These are phyloP conservation scores for Coemansia sp. DNA, from an alignment of 192 early-diverging fungal species.

Conservation along the genomic window DNA sequence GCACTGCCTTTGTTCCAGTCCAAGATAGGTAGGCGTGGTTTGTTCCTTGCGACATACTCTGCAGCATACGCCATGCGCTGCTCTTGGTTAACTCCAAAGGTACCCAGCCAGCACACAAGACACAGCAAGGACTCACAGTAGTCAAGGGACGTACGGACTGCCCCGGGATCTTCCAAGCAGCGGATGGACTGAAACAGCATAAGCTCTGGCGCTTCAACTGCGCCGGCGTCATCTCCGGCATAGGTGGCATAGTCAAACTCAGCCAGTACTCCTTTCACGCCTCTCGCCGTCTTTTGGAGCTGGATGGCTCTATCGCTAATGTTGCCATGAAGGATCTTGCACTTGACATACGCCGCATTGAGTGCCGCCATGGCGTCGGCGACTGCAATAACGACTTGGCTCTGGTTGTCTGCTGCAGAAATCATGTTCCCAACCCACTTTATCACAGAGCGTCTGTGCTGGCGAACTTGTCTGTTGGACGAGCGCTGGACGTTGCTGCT, in stretches of 20 bases:
- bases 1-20: background rate
- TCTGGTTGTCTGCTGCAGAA: background rate
- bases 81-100: background rate
- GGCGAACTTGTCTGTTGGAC: background rate
- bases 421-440: too few species aligned
- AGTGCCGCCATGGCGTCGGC: background rate
- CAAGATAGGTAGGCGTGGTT: background rate
- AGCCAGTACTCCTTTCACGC: conserved; percentile 10
- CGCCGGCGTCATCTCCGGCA: background rate
- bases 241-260: conserved; percentile 21
- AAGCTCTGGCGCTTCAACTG: background rate
- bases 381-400: background rate
- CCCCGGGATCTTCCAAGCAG: background rate
- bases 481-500: too few species aligned
- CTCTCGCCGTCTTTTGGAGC: background rate
- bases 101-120: background rate
- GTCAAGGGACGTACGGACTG: conserved; percentile 12
- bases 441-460: too few species aligned
- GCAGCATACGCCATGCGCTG: background rate
- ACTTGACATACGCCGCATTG: background rate
- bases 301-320: background rate
- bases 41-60: too few species aligned
- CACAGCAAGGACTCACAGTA: conserved; percentile 10
- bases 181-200: conserved; percentile 21
- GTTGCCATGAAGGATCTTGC: background rate